Evolutionary conservation across 2,329 filamentous ascomycete genomes (phyloP).

Genomic region (Botrytis porri): DNA sequence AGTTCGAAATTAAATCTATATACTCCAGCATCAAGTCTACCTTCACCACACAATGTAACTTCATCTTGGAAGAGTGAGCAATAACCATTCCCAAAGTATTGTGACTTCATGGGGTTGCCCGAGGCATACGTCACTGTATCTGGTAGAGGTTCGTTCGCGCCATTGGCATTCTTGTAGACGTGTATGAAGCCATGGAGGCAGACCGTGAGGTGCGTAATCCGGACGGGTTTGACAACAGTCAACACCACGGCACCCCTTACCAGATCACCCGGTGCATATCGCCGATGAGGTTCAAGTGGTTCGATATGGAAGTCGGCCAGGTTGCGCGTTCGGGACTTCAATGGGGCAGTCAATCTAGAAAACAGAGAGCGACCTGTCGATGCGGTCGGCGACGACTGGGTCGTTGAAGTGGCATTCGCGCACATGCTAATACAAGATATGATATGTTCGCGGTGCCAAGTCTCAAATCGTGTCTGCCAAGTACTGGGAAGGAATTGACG

Average conservation of each 20-base stretch:
- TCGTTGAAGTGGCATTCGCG: constrained; percentile 34
- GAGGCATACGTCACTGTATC: constrained; percentile 35
- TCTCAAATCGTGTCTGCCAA: constrained; percentile 30
- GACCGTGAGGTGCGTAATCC: constrained; percentile 77
- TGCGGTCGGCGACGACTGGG: constrained; percentile 28
- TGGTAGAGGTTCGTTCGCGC: constrained; percentile 47
- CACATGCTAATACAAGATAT: constrained; percentile 34
- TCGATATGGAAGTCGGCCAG: constrained; percentile 76
- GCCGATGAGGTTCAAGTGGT: constrained; percentile 72
- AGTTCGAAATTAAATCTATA: constrained; percentile 80
- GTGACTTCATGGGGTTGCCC: constrained; percentile 42
- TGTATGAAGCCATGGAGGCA: constrained; percentile 75
- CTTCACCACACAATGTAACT: constrained; percentile 74
- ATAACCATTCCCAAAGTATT: constrained; percentile 72
- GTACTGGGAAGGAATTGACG: constrained; percentile 24
- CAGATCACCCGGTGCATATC: constrained; percentile 71
- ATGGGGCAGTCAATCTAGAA: constrained; percentile 47
- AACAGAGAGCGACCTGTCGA: constrained; percentile 36
- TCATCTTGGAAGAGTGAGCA: constrained; percentile 83
- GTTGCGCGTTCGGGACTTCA: constrained; percentile 53
- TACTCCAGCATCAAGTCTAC: constrained; percentile 67
- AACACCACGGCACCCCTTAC: constrained; percentile 70
- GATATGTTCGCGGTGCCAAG: constrained; percentile 27
- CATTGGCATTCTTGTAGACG: constrained; percentile 67
- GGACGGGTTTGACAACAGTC: constrained; percentile 68